Percentiles rank a stretch among this genome's conserved stretches.
phyloP scores from a whole-genome alignment of 2,329 filamentous ascomycete species.

The Zelopaecilomyces penicillatus region DNA sequence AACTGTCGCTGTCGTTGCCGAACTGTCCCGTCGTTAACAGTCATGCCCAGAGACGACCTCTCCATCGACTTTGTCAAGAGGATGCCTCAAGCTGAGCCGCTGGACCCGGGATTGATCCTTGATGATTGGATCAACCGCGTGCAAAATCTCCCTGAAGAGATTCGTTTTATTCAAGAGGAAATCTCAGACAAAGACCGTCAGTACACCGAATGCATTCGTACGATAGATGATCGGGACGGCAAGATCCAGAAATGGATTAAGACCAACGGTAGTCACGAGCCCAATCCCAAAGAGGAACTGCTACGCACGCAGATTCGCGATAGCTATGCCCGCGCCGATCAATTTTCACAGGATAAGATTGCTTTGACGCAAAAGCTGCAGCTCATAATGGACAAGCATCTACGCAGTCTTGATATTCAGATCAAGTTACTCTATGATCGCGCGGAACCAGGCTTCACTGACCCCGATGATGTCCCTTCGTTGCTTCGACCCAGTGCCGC shows the following conservation, averaged over 20 bases:
- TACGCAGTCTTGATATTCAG: slow-evolving; percentile 52
- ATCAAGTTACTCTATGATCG: slow-evolving; percentile 55
- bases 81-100: slow-evolving; percentile 54
- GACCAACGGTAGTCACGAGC: slow-evolving; percentile 61
- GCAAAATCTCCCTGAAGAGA: slow-evolving; percentile 73
- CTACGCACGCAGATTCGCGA: slow-evolving; percentile 59
- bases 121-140: slow-evolving; percentile 71
- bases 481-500: slow-evolving; percentile 50
- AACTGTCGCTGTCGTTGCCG: too few relatives aligned
- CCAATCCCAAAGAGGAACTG: slow-evolving; percentile 66
- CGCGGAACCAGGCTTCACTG: slow-evolving; percentile 51
- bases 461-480: slow-evolving; percentile 56
- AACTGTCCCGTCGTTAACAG: slow-evolving; percentile 47
- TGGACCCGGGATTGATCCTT: slow-evolving; percentile 61
- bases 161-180: slow-evolving; percentile 76
- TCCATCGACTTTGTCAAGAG: slow-evolving; percentile 61
- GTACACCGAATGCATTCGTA: slow-evolving; percentile 58
- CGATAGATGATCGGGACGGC: slow-evolving; percentile 63
- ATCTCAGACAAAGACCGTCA: slow-evolving; percentile 70
- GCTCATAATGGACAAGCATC: slow-evolving; percentile 52
- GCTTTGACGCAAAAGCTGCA: slow-evolving; percentile 58
- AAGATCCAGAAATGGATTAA: slow-evolving; percentile 78
- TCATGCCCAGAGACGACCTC: slow-evolving; percentile 65
- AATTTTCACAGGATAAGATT: slow-evolving; percentile 68
- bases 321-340: slow-evolving; percentile 59